These are phyloP conservation scores for Pseudogymnoascus sp. DNA, from an alignment of 2,329 filamentous ascomycete genomes.

Conservation along the genomic window DNA sequence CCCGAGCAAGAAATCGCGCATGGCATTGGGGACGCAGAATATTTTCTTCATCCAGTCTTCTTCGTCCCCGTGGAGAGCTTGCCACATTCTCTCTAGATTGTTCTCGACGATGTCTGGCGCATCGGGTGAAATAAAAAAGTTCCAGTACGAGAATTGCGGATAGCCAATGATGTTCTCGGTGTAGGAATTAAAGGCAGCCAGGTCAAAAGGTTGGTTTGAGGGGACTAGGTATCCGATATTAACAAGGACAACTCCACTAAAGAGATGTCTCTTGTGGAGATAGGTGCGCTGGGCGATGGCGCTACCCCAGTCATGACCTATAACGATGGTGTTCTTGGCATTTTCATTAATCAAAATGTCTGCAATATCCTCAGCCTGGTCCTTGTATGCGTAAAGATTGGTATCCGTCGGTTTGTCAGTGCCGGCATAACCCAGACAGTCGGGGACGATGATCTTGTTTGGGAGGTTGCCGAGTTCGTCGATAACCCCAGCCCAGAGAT, in stretches of 20 bases:
- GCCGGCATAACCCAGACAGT: slow-evolving; percentile 33
- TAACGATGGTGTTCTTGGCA: slow-evolving; percentile 30
- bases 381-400: slow-evolving; percentile 28
- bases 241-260: slow-evolving; percentile 34
- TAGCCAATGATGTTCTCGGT: slow-evolving; percentile 31
- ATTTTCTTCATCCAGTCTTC: slow-evolving; percentile 28
- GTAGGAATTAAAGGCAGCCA: slow-evolving; percentile 28
- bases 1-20: slow-evolving; percentile 24
- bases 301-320: slow-evolving; percentile 44
- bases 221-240: slow-evolving; percentile 36
- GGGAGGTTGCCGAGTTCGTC: slow-evolving; percentile 12
- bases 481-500: slow-evolving; percentile 29
- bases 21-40: slow-evolving; percentile 30
- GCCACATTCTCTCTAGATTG: slow-evolving; percentile 32
- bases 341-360: slow-evolving; percentile 34
- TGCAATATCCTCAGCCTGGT: slow-evolving; percentile 30
- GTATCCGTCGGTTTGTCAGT: slow-evolving; percentile 24
- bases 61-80: slow-evolving; percentile 27
- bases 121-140: slow-evolving; percentile 35
- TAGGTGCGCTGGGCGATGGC: slow-evolving; percentile 33
- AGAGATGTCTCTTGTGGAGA: slow-evolving; percentile 33
- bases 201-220: slow-evolving; percentile 26
- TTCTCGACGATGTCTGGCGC: slow-evolving; percentile 30
- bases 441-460: slow-evolving; percentile 33
- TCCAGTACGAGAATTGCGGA: slow-evolving; percentile 35